Evolutionary conservation across 495 filamentous ascomycete species (phyloP), one percentile per base, ranked within the genome.

Genomic region (Hyaloscypha bicolor): DNA sequence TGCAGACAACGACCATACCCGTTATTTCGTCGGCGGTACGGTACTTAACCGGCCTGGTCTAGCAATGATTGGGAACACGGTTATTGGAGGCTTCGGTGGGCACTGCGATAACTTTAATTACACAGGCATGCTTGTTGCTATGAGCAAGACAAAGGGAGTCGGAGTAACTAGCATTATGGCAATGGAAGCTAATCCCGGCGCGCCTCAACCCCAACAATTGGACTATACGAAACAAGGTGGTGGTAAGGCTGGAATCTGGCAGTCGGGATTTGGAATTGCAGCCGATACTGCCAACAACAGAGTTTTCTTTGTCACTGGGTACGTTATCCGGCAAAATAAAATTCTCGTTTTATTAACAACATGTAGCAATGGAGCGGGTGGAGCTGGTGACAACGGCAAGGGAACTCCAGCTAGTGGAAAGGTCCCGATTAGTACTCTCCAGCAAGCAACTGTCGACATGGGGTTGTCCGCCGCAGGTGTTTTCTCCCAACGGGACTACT

Each of bases 31-130:
- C 6, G 63, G 65, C 1, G 73, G 73, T 14, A 66, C 63, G 29
- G 25, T 69, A 8, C 55, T 63, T 11, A 77, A 81, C 65, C 67
- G 79, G 60, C 77, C 79, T 1, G 70, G 75, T 9, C 58, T 80
- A 45, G 68, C 69, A 2, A 64, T 75, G 35, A 62, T 77, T 9
- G 76, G 74, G 29, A 69, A 71, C n/a, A 71, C 71, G 12, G 69
- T 81, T 9, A 72, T 79, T 58, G 76, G 72, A 21, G 79, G 75
- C 1, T 82, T 81, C 64, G 79, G 77, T 31, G 77, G 79, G 30
- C 79, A 81, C 65, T 82, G 79, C 60, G 79, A 81, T 56, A 68
- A 74, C 4, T 80, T 79, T 68, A 82, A 82, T 60, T 81, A 79
- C 65, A 82, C 79, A 3, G 79, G 79, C 6, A 74, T 71, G 58